phyloP scores from a whole-genome alignment of 768 basidiomycete genomes.

The Leccinum obscurum region DNA sequence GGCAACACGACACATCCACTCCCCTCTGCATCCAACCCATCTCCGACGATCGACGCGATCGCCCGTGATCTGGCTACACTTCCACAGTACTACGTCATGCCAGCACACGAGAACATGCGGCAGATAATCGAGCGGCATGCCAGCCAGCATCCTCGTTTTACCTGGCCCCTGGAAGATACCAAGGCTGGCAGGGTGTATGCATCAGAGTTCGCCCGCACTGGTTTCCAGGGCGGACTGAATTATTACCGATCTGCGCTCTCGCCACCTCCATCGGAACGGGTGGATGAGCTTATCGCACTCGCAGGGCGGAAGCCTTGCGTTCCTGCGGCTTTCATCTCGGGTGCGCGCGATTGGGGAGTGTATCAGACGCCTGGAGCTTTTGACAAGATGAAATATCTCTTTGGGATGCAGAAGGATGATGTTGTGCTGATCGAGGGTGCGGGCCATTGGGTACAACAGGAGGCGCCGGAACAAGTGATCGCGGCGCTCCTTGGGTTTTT shows the following conservation, averaged over 20 bases:
- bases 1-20: conserved; percentile 44
- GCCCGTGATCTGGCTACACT: conserved; percentile 40
- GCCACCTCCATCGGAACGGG: conserved; percentile 35
- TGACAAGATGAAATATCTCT: conserved; percentile 40
- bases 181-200: conserved; percentile 45
- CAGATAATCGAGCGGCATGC: conserved; percentile 40
- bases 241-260: conserved; percentile 44
- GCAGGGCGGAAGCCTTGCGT: conserved; percentile 46
- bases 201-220: conserved; percentile 48
- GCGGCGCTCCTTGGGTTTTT: conserved; percentile 43
- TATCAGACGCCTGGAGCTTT: conserved; percentile 51
- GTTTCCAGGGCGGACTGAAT: conserved; percentile 67
- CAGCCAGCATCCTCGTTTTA: conserved; percentile 25
- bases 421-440: conserved; percentile 55
- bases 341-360: conserved; percentile 60
- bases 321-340: conserved; percentile 59
- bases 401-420: conserved; percentile 42
- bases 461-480: conserved; percentile 46
- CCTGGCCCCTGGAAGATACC: conserved; percentile 53
- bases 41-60: conserved; percentile 24
- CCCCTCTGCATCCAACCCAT: conserved; percentile 25
- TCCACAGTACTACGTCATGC: conserved; percentile 67
- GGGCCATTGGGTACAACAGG: conserved; percentile 69
- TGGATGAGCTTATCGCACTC: conserved; percentile 46
- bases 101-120: conserved; percentile 51